phyloP scores from a whole-genome alignment of 2,329 filamentous ascomycete species.

The Falciphora oryzae region DNA sequence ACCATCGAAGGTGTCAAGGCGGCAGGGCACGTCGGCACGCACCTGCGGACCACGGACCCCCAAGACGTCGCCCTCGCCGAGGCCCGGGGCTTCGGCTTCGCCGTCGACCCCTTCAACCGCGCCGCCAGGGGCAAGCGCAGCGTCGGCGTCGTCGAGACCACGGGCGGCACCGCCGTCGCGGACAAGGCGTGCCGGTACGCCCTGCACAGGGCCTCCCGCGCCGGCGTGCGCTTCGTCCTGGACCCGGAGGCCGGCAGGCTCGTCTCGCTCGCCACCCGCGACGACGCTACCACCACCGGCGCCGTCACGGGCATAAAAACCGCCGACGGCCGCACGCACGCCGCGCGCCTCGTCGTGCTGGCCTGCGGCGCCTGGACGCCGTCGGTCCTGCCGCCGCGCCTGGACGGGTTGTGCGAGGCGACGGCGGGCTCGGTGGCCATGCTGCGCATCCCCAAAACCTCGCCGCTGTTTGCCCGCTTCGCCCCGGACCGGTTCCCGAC shows the following conservation, averaged over 20 bases:
- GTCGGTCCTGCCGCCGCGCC: slow-evolving; percentile 28
- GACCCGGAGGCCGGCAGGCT: slow-evolving; percentile 26
- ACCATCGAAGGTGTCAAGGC: slow-evolving; percentile 30
- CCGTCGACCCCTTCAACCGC: slow-evolving; percentile 31
- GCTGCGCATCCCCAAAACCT: slow-evolving; percentile 33
- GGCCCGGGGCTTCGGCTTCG: slow-evolving; percentile 23
- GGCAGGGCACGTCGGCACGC: slow-evolving; percentile 27
- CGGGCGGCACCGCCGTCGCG: slow-evolving; percentile 38
- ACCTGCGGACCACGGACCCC: slow-evolving; percentile 27
- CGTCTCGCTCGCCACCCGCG: slow-evolving; percentile 19
- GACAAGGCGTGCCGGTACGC: slow-evolving; percentile 41
- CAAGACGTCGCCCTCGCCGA: slow-evolving; percentile 23
- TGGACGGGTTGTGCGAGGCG: slow-evolving; percentile 38
- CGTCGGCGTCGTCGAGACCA: slow-evolving; percentile 37
- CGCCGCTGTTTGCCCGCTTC: slow-evolving; percentile 33
- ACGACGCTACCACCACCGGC: slow-evolving; percentile 6
- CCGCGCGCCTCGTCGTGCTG: slow-evolving; percentile 29
- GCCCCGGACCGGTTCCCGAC: slow-evolving; percentile 33
- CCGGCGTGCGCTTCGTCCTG: slow-evolving; percentile 38
- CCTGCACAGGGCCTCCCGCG: slow-evolving; percentile 32
- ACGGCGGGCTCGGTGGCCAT: slow-evolving; percentile 40
- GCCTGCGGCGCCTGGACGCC: slow-evolving; percentile 41
- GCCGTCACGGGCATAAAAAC: slow-evolving; percentile 30
- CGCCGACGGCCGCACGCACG: slow-evolving; percentile 27
- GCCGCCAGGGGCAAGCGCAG: slow-evolving; percentile 21